Evolutionary conservation across 352 stramenopile species (phyloP).

Genomic region (Phytophthora tentaculata): DNA sequence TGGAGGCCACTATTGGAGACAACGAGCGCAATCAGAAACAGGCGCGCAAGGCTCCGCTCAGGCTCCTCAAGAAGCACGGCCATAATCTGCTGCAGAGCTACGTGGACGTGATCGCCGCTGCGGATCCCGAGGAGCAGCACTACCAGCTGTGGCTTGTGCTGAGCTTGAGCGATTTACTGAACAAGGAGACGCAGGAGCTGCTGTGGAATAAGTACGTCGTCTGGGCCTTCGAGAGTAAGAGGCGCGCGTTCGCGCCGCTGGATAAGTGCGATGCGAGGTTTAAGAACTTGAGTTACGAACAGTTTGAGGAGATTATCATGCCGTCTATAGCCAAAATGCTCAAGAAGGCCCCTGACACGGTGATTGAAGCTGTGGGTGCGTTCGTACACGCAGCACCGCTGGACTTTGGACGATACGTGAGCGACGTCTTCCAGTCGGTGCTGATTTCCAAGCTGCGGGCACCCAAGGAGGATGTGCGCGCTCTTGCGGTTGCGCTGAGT

Average conservation of each 20-base stretch:
- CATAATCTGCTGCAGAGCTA: slow-evolving; percentile 50
- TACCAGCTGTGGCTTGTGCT: slow-evolving; percentile 74
- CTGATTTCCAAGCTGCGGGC: slow-evolving; percentile 79
- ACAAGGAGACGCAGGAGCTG: slow-evolving; percentile 42
- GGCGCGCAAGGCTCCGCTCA: slow-evolving; percentile 50
- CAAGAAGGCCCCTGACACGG: slow-evolving; percentile 83
- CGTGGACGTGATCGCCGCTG: slow-evolving; percentile 36
- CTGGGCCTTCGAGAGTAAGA: slow-evolving; percentile 86
- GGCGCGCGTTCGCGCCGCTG: slow-evolving; percentile 49
- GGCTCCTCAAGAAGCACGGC: slow-evolving; percentile 52
- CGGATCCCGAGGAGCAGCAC: slow-evolving; percentile 51
- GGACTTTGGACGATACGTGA: slow-evolving; percentile 72
- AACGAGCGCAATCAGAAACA: slow-evolving; percentile 46
- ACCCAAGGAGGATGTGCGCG: slow-evolving; percentile 82
- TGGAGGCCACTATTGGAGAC: slow-evolving; percentile 68
- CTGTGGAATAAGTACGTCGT: slow-evolving; percentile 66
- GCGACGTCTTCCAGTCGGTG: slow-evolving; percentile 70
- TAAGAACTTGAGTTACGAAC: slow-evolving; percentile 51
- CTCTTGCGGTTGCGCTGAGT: slow-evolving; percentile 54
- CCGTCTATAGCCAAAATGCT: slow-evolving; percentile 76
- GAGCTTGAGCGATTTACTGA: slow-evolving; percentile 37
- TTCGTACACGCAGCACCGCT: slow-evolving; percentile 59
- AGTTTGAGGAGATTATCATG: slow-evolving; percentile 74
- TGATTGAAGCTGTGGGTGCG: slow-evolving; percentile 63
- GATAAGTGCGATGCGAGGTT: slow-evolving; percentile 53